Conservation (phyloP, 345 rosid genomes). For the Pugionium dolabratum region DNA sequence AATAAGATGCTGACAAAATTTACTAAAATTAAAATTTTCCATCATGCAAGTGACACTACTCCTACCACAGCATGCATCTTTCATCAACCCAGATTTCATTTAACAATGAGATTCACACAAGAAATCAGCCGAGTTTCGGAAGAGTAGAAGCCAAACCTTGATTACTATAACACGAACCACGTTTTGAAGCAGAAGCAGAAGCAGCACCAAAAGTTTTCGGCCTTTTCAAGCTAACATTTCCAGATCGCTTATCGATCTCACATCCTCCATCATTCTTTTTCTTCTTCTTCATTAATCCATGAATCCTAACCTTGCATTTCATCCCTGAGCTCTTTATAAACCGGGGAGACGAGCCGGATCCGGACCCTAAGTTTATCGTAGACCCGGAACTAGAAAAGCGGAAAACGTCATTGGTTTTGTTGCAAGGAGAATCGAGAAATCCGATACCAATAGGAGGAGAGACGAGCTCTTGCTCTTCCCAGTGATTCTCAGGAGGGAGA, state of each 20-base stretch:
- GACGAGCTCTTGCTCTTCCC: conserved; percentile 14
- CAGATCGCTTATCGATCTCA: conserved; percentile 44
- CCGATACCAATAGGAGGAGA: conserved; percentile 29
- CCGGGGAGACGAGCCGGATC: conserved; percentile 24
- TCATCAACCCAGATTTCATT: neutral
- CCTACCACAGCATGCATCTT: neutral
- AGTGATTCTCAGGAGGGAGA: conserved; percentile 1
- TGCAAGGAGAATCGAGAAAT: conserved; percentile 37
- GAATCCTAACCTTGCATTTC: conserved; percentile 36
- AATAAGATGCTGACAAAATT: neutral
- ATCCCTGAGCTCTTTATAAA: conserved; percentile 40
- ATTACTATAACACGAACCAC: conserved; percentile 44
- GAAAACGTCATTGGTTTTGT: conserved; percentile 54
- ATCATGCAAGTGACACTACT: conserved; percentile 7
- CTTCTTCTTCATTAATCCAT: conserved; percentile 29
- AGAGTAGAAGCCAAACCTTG: conserved; percentile 47
- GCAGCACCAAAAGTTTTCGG: conserved; percentile 46
- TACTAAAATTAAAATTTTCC: neutral
- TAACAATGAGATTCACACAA: neutral
- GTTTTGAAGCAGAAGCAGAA: conserved; percentile 43
- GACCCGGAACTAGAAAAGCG: conserved; percentile 72
- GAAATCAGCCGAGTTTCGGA: conserved; percentile 6
- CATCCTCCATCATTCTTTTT: conserved; percentile 22
- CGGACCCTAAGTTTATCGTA: conserved; percentile 24
- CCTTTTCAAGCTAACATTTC: conserved; percentile 58